Conservation (phyloP, 2,329 filamentous ascomycete species). For the Lizonia empirigonia region DNA sequence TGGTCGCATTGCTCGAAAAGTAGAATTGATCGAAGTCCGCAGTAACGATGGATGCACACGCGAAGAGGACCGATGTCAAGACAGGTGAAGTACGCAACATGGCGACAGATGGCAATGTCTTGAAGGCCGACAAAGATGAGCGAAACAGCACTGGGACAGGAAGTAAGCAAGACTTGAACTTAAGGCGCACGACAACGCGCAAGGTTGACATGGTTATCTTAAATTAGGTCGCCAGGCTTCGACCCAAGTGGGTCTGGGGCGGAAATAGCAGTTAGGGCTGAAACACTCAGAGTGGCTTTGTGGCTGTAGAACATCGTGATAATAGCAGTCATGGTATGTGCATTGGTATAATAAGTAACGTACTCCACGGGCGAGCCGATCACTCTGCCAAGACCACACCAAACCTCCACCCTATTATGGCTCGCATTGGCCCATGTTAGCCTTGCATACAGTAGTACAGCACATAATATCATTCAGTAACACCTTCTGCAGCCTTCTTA, state of each 20-base stretch:
- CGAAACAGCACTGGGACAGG: not conserved
- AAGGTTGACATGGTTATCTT: conserved; percentile 4
- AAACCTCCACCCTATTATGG: no score
- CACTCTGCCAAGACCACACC: no score
- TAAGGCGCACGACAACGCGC: conserved; percentile 1
- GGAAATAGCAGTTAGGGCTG: conserved; percentile 7
- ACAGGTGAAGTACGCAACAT: conserved; percentile 2
- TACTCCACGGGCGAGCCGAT: no score
- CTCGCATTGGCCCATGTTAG: no score
- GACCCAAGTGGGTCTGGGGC: conserved; percentile 4
- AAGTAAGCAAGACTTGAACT: not conserved
- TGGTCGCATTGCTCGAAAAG: conserved; percentile 19
- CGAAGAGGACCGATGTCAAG: not conserved
- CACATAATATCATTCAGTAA: no score
- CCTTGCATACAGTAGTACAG: no score
- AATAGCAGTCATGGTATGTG: no score
- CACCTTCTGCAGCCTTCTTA: no score
- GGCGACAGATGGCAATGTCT: not conserved
- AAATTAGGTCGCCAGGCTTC: conserved; percentile 11
- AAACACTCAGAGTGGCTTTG: conserved; percentile 12
- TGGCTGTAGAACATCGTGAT: no score
- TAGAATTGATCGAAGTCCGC: conserved; percentile 21
- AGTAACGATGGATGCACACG: not conserved
- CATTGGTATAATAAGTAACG: no score
- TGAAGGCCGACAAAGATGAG: not conserved